Evolutionary conservation across 768 basidiomycete species (phyloP).

Genomic region (Naganishia antarctica): DNA sequence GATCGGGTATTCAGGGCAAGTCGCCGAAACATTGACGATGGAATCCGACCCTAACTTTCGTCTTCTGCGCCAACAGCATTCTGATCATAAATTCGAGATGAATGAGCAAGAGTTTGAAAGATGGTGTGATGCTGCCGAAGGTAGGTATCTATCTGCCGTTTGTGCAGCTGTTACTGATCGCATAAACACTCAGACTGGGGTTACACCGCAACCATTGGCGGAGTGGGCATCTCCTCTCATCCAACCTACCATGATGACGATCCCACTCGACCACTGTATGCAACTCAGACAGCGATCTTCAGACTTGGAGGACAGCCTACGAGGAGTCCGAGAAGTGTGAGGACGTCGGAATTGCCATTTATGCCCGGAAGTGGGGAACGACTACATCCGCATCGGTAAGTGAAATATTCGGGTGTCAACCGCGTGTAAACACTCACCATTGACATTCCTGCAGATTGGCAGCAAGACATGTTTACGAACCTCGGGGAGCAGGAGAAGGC

Average conservation of each 20-base stretch:
- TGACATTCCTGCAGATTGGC: constrained; percentile 11
- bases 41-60: neutral
- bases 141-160: neutral
- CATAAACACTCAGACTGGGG: constrained; percentile 27
- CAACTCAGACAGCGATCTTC: constrained; percentile 48
- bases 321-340: constrained; percentile 46
- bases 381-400: constrained; percentile 36
- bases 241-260: constrained; percentile 40
- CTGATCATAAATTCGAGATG: constrained; percentile 49
- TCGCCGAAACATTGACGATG: neutral
- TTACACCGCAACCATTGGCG: constrained; percentile 43
- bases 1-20: constrained; percentile 44
- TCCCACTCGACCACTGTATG: constrained; percentile 42
- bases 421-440: too few species aligned
- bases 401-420: too few species aligned
- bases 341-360: constrained; percentile 43
- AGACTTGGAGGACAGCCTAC: constrained; percentile 35
- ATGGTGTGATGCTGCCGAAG: constrained; percentile 27
- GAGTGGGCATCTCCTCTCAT: constrained; percentile 43
- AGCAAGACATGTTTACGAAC: constrained; percentile 18
- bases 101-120: constrained; percentile 44
- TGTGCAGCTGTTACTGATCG: too few species aligned
- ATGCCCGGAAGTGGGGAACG: constrained; percentile 41
- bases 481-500: constrained; percentile 6
- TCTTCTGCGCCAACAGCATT: constrained; percentile 29